Base-by-base conservation (phyloP, 2,329 filamentous ascomycete genomes). In the Botrytis fragariae region DNA sequence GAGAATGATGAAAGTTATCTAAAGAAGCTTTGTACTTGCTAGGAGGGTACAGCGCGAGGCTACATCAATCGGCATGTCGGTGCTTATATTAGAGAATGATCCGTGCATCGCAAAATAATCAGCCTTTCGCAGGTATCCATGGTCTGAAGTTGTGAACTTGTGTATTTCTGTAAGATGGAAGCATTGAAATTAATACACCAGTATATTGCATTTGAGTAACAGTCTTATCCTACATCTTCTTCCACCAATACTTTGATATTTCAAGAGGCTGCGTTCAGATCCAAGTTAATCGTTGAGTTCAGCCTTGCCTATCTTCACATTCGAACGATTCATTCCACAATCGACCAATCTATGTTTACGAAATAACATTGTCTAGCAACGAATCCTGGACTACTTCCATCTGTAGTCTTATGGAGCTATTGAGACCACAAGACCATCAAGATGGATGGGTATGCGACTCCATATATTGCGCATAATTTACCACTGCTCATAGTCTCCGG, bases 391-490 rank as follows among this genome's bases (percentile, higher is more conserved):
- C 35, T 22, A 10, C n/a, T 54, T 35, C 35, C 45, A 54, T 42
- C 51, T 67, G 32, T n/a, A 69, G 76, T 76, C 77, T 74, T 79
- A 80, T 80, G 79, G 79, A 80, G 77, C 51, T 70, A 75, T 74
- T 62, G 71, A 72, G 57, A 74, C 67, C 54, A 74, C 45, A 51
- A 18, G 22, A 14, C 67, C 72, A 74, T 74, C 73, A 75, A 74
- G 57, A 96, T 96, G 93, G 92, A 96, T 83, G 92, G 88, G 79
- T 95, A 94, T 83, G 92, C 93, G 72, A 82, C 84, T 74, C 92
- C 91, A 82, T 97, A 95, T 84, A 86, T 97, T 82, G 89, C 91
- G 81, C 94, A 96, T 83, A 97, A 96, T 83, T 87, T 97, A 79
- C 95, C 95, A 51, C 87, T 97, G 73, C 84, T 98, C 75, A 85